Evolutionary conservation across 2,329 filamentous ascomycete genomes (phyloP).

Genomic region (Calonectria henricotiae): DNA sequence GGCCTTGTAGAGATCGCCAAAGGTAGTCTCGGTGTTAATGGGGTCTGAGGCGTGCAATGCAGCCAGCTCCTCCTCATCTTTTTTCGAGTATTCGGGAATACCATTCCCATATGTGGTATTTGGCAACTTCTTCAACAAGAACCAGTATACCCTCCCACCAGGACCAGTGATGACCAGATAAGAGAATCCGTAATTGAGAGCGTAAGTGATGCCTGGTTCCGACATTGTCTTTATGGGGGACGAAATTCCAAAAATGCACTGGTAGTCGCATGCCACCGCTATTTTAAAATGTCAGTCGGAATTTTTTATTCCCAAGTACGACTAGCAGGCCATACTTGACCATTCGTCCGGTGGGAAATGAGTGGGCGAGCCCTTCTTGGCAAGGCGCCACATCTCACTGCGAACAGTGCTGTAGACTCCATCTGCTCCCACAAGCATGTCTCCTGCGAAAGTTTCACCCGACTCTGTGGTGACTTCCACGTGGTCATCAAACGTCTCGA

Average conservation of each 20-base stretch:
- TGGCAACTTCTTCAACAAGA: slow-evolving; percentile 2
- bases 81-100: background rate
- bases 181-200: slow-evolving; percentile 1
- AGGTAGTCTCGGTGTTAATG: slow-evolving; percentile 16
- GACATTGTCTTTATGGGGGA: background rate
- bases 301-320: background rate
- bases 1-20: background rate
- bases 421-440: slow-evolving; percentile 11
- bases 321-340: background rate
- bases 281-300: background rate
- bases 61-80: slow-evolving; percentile 8
- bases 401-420: slow-evolving; percentile 16
- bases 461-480: slow-evolving; percentile 2
- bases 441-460: background rate
- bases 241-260: slow-evolving; percentile 15
- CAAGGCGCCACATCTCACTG: slow-evolving; percentile 16
- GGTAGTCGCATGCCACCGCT: slow-evolving; percentile 15
- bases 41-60: slow-evolving; percentile 6
- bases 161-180: slow-evolving; percentile 5
- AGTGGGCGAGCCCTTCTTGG: background rate
- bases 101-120: background rate
- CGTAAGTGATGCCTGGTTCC: background rate
- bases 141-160: slow-evolving; percentile 11
- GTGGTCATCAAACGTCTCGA: background rate
- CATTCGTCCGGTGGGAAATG: slow-evolving; percentile 4